These are phyloP conservation scores for Zygosaccharomyces gambellarensis DNA, from an alignment of 805 yeast species.

Conservation along the genomic window DNA sequence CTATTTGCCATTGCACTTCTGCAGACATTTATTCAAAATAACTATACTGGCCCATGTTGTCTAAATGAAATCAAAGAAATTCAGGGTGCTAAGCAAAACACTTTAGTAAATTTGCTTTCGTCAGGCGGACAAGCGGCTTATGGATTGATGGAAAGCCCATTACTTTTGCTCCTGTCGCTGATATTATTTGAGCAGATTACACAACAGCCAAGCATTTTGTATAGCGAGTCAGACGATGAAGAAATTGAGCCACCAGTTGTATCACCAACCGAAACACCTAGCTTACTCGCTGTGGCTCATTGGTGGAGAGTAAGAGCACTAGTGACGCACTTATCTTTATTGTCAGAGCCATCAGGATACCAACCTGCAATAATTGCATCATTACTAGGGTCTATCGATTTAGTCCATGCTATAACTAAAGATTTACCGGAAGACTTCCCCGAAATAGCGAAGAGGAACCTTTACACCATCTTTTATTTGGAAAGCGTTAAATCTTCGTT, in stretches of 20 bases:
- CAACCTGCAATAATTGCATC: constrained; percentile 37
- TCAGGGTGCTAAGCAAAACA: constrained; percentile 15
- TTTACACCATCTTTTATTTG: constrained; percentile 49
- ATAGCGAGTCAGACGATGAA: constrained; percentile 10
- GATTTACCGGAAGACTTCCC: constrained; percentile 27
- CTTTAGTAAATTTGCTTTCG: constrained; percentile 37
- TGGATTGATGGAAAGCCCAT: constrained; percentile 48
- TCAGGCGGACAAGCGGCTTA: constrained; percentile 71
- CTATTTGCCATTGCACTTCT: constrained; percentile 52
- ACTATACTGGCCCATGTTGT: constrained; percentile 77
- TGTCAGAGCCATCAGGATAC: constrained; percentile 55
- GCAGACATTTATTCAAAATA: constrained; percentile 67
- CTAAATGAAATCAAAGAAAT: constrained; percentile 33
- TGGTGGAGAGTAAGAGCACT: constrained; percentile 80
- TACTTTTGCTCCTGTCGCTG: constrained; percentile 41
- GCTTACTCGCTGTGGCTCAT: constrained; percentile 44
- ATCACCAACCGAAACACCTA: constrained; percentile 26
- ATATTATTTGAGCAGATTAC: constrained; percentile 42
- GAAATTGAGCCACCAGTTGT: constrained; percentile 20
- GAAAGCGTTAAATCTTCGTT: constrained; percentile 65
- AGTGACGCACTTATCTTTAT: constrained; percentile 58
- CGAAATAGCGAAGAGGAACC: constrained; percentile 33
- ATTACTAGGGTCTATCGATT: constrained; percentile 27
- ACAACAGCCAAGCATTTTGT: constrained; percentile 30
- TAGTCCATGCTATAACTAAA: constrained; percentile 26